These are phyloP conservation scores for Coemansia sp. DNA, from an alignment of 192 early-diverging fungal genomes.

Conservation along the genomic window DNA sequence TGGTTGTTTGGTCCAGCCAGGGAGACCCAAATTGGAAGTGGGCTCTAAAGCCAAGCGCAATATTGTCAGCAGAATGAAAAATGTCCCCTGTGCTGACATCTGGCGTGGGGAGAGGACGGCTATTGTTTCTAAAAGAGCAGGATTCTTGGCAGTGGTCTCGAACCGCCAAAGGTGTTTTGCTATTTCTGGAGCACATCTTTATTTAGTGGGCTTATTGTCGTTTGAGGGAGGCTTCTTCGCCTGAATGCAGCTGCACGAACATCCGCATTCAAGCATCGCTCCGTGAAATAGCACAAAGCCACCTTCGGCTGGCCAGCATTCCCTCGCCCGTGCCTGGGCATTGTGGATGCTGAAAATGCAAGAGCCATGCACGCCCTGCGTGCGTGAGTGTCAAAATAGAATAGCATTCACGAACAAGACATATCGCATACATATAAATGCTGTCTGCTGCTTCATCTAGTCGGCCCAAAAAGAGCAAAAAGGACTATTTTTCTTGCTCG, in stretches of 20 bases:
- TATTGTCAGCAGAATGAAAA: not conserved
- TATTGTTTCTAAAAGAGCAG: not conserved
- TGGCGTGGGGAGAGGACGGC: not conserved
- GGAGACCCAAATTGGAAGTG: not conserved
- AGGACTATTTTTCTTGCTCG: not conserved
- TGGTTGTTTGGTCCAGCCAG: too few relatives aligned
- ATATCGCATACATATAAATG: slow-evolving; percentile 1
- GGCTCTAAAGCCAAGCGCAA: not conserved
- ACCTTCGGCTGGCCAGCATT: not conserved
- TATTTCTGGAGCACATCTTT: too few relatives aligned
- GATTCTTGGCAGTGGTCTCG: not conserved
- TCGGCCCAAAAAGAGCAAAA: too few relatives aligned
- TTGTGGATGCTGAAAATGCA: slow-evolving; percentile 6
- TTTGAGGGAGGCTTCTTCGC: not conserved
- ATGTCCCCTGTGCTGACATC: not conserved
- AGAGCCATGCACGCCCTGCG: slow-evolving; percentile 3
- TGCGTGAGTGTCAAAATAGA: not conserved
- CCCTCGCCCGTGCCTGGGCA: not conserved
- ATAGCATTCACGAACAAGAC: not conserved
- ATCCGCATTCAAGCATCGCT: not conserved
- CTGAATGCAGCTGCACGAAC: not conserved
- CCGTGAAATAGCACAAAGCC: not conserved
- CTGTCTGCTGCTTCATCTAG: too few relatives aligned
- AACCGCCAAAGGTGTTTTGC: not conserved
- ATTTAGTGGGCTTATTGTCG: not conserved